phyloP scores from a whole-genome alignment of 768 basidiomycete species.

The Kwoniella sp. region DNA sequence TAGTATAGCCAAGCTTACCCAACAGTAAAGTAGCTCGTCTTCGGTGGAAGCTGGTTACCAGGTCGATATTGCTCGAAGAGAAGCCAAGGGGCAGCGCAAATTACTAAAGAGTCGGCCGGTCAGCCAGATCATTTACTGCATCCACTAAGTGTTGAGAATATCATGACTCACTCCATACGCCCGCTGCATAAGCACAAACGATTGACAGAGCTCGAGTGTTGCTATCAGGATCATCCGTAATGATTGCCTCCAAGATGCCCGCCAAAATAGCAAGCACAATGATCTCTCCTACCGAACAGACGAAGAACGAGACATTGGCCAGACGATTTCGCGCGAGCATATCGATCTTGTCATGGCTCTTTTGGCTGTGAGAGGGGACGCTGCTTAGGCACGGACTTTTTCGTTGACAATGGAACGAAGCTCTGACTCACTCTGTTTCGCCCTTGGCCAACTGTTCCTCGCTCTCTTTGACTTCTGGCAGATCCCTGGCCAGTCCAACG shows the following conservation, averaged over 20 bases:
- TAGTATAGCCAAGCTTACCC: slow-evolving; percentile 64
- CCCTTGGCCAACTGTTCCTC: slow-evolving; percentile 43
- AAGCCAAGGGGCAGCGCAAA: slow-evolving; percentile 86
- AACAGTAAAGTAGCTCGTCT: slow-evolving; percentile 73
- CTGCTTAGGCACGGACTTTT: no score
- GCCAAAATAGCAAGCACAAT: slow-evolving; percentile 72
- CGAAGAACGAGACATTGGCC: slow-evolving; percentile 72
- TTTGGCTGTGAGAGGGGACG: slow-evolving; percentile 32
- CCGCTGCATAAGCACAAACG: slow-evolving; percentile 76
- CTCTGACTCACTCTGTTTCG: slow-evolving; percentile 38
- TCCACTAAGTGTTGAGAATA: no score
- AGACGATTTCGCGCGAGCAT: slow-evolving; percentile 72
- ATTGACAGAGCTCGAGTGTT: slow-evolving; percentile 76
- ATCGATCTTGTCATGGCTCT: slow-evolving; percentile 57
- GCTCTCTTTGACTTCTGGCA: slow-evolving; percentile 65
- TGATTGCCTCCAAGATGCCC: slow-evolving; percentile 70
- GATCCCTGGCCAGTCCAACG: slow-evolving; percentile 70
- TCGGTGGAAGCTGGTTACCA: slow-evolving; percentile 75
- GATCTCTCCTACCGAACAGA: slow-evolving; percentile 71
- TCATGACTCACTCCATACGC: slow-evolving; percentile 66
- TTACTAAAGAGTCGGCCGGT: no score
- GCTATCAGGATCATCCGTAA: slow-evolving; percentile 66
- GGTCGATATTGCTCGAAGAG: slow-evolving; percentile 82
- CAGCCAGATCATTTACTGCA: no score
- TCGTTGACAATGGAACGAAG: background rate